These are phyloP conservation scores for Starmerella etchellsii DNA, from an alignment of 805 yeast genomes.

Conservation along the genomic window DNA sequence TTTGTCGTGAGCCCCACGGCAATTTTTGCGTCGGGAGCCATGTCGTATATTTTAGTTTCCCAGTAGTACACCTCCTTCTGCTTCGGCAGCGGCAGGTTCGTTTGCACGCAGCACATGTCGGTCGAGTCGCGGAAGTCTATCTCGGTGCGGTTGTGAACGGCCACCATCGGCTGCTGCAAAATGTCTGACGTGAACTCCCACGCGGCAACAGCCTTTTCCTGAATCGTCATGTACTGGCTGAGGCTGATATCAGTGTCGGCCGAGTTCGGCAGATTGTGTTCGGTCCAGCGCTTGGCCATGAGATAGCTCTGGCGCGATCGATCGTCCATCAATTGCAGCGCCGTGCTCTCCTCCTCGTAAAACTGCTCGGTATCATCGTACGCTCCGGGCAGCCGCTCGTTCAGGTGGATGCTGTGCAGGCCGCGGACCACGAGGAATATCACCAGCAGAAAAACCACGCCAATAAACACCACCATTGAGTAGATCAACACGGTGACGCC, in stretches of 20 bases:
- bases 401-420: constrained; percentile 25
- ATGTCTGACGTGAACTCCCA: constrained; percentile 59
- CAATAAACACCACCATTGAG: constrained; percentile 5
- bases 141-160: constrained; percentile 52
- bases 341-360: constrained; percentile 47
- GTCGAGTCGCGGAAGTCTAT: constrained; percentile 35
- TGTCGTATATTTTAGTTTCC: constrained; percentile 71
- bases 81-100: constrained; percentile 75
- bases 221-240: constrained; percentile 53
- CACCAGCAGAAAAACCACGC: constrained; percentile 9
- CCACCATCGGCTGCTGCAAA: constrained; percentile 40
- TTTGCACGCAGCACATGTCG: constrained; percentile 44
- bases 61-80: constrained; percentile 78
- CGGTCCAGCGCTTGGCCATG: constrained; percentile 42
- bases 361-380: constrained; percentile 52
- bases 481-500: constrained; percentile 5
- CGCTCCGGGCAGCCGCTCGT: constrained; percentile 41
- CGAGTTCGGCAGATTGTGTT: constrained; percentile 33
- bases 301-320: constrained; percentile 45
- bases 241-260: constrained; percentile 34
- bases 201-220: constrained; percentile 78
- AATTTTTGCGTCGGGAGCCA: constrained; percentile 37
- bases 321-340: constrained; percentile 50
- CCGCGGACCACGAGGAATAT: constrained; percentile 13
- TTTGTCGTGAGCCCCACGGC: constrained; percentile 71